Base-by-base conservation (phyloP, 2,329 filamentous ascomycete species). In the Nemania sp. region DNA sequence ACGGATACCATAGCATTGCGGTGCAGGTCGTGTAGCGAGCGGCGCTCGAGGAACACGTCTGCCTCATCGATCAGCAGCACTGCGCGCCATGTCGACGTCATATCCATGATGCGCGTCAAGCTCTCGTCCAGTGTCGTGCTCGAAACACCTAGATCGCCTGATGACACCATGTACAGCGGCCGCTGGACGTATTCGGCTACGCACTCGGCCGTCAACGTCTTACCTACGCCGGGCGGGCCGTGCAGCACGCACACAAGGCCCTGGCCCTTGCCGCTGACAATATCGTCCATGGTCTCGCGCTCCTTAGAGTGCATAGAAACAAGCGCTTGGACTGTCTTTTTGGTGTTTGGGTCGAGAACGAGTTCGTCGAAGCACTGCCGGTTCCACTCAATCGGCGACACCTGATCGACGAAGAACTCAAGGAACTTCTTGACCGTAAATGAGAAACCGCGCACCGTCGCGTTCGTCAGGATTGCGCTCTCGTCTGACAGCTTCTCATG, bases 151-250 rank as follows among this genome's bases (percentile, higher is more conserved):
- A 73, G 59, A 12, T 71, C 68, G 11, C 68, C 66, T 1, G 66
- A 62, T 7, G 65, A 65, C 3, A 74, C 65, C 39, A 61, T 65
- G 56, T 71, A 74, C 0, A 75, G 65, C 12, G 70, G 73, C 7
- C 62, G 61, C 9, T 65, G 59, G 15, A 66, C 60, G 26, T 64
- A 60, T 52, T 74, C 77, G 8, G 75, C 70, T 3, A 74, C 66
- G 17, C 71, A 70, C 50, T 73, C 66, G 5, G 70, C 73, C 1
- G 71, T 75, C 14, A 74, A 59, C 1, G 63, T 64, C 49, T 67
- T 80, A 20, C 77, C 77, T 0, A 75, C 77, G 3, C 77, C 77
- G 0, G 74, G 74, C 0, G 74, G 75, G 0, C 77, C 76, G 7
- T 72, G 74, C 4, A 80, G 68, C 1, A 79, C 69, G 40, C 76